Evolutionary conservation across 768 basidiomycete species (phyloP), one percentile per base, ranked within the genome.

Genomic region (Baorangia bicolor): DNA sequence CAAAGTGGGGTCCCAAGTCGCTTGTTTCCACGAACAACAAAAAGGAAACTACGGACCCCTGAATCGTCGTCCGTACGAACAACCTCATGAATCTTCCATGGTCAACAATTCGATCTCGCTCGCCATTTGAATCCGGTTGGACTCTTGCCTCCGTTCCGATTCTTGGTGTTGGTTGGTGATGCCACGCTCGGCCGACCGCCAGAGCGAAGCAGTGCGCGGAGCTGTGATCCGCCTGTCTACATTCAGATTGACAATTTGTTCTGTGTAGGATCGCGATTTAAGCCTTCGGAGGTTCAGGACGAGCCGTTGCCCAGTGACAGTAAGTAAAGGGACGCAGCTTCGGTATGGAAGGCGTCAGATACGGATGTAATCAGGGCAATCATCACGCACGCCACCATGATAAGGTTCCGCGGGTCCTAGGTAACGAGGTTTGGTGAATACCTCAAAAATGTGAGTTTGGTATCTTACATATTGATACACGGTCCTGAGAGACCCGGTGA

Each of bases 241-340:
- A n/a, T 2, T 8, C 5, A 2, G 35, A 16, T 8, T 16, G 35
- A 35, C 35, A 35, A 3, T 4, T 16, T 35, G 35, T 7, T 35
- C 16, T 18, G 5, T 18, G 7, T 12, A 20, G n/a, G 28, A n/a
- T 11, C 23, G 37, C 14, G 28, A 13, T 23, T 16, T 18, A 14
- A 37, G 51, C 12, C 28, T 35, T 18, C 51, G 54, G 4, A 65
- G 38, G 38, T 64, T 64, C 18, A 64, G 50, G 31, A 64, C 45
- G 21, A 57, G 28, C 11, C 62, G 63, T 30, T 64, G 63, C 3
- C 63, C 63, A 5, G 33, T 25, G 20, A 61, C 39, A 16, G 38
- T 18, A 16, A 64, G 48, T 0, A 61, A 10, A 7, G 59, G 63
- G 9, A 35, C 4, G 50, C 4, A 2, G 50, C 37, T 31, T n/a